Evolutionary conservation across 495 filamentous ascomycete species (phyloP).

Genomic region (Penicillium simplicissimum): DNA sequence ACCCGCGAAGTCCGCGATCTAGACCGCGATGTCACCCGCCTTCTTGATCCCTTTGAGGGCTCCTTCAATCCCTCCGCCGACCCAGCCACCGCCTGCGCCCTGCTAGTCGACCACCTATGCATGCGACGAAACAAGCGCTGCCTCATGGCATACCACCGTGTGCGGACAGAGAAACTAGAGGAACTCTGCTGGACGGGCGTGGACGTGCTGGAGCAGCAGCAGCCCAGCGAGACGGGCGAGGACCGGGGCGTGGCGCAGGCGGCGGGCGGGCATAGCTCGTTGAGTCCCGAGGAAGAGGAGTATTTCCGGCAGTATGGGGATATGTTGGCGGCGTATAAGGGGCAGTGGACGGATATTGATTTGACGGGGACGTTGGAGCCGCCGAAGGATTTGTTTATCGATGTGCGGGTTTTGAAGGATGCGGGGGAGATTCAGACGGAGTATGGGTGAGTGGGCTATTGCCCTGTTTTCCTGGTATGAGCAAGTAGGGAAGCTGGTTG

Average conservation of each 20-base stretch:
- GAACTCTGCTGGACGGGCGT: constrained; percentile 90
- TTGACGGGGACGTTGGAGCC: constrained; percentile 94
- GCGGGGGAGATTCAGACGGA: constrained; percentile 99
- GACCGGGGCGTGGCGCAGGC: constrained; percentile 33
- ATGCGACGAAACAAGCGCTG: constrained; percentile 98
- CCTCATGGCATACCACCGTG: constrained; percentile 90
- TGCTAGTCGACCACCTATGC: constrained; percentile 90
- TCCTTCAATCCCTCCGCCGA: constrained; percentile 84
- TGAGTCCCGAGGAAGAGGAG: constrained; percentile 97
- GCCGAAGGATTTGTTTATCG: constrained; percentile 93
- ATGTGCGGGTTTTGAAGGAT: constrained; percentile 94
- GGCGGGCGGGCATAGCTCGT: constrained; percentile 63
- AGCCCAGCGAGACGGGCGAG: constrained; percentile 31
- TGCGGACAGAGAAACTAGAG: constrained; percentile 86
- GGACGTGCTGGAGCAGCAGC: constrained; percentile 69
- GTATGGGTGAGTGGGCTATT: constrained; percentile 72
- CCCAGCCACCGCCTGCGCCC: constrained; percentile 78
- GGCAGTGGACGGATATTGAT: constrained; percentile 98
- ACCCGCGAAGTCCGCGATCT: constrained; percentile 93
- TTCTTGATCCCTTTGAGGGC: constrained; percentile 79
- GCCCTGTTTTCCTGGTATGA: background rate
- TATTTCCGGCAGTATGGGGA: constrained; percentile 91
- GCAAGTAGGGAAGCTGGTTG: background rate
- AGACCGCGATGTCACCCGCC: constrained; percentile 79
- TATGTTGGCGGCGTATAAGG: constrained; percentile 92